phyloP scores from a whole-genome alignment of 2,329 filamentous ascomycete genomes.

The Ascochyta lentis region DNA sequence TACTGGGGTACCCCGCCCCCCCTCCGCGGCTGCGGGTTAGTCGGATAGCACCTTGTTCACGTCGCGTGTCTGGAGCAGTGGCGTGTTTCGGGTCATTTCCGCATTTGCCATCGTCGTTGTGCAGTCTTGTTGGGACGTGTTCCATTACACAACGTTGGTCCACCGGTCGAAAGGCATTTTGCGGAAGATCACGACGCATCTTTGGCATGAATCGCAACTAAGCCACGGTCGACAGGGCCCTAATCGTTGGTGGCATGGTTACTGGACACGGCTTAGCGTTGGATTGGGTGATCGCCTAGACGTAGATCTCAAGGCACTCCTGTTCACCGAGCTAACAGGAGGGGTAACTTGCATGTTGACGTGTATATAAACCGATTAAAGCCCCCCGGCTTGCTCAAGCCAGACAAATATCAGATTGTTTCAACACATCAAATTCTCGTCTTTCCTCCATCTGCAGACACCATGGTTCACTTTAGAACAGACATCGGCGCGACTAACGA shows the following conservation, averaged over 20 bases:
- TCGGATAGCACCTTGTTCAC: slow-evolving; percentile 22
- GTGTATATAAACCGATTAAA: slow-evolving; percentile 24
- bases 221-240: slow-evolving; percentile 1
- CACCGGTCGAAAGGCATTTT: slow-evolving; percentile 23
- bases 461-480: slow-evolving; percentile 42
- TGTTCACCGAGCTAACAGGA: slow-evolving; percentile 18
- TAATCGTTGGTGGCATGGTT: slow-evolving; percentile 2
- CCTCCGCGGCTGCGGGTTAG: slow-evolving; percentile 17
- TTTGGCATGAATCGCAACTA: neutral
- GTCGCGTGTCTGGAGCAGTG: slow-evolving; percentile 11
- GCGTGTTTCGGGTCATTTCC: slow-evolving; percentile 18
- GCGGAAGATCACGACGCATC: slow-evolving; percentile 1
- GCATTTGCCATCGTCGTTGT: slow-evolving; percentile 5
- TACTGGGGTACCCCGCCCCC: slow-evolving; percentile 30
- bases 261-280: slow-evolving; percentile 2
- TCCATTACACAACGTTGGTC: slow-evolving; percentile 6
- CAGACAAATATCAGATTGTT: neutral
- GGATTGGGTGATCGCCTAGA: slow-evolving; percentile 1
- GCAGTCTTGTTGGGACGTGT: slow-evolving; percentile 5
- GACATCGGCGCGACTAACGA: slow-evolving; percentile 40
- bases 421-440: neutral
- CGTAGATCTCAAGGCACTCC: slow-evolving; percentile 19
- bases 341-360: slow-evolving; percentile 22
- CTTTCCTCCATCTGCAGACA: neutral
- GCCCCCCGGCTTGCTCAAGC: neutral